These are phyloP conservation scores for Blastobotrys illinoisensis DNA, from an alignment of 1,139 yeast genomes.

Conservation along the genomic window DNA sequence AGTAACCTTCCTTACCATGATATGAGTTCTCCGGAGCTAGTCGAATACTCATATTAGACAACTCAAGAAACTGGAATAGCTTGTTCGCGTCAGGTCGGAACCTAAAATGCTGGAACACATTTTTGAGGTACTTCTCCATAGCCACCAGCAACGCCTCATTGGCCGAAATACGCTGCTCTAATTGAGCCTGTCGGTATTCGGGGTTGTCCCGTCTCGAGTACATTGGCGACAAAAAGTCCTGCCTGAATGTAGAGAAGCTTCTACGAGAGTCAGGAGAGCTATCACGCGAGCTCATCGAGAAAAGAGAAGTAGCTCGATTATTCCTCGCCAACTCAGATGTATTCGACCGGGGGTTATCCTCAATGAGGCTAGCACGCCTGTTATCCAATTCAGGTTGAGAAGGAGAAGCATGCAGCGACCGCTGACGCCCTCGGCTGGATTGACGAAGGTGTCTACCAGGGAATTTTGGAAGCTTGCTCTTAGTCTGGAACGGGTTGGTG, in stretches of 20 bases:
- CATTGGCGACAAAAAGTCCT: constrained; percentile 10
- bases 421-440: constrained; percentile 1
- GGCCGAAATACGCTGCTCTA: neutral
- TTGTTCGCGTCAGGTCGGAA: constrained; percentile 78
- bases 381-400: constrained; percentile 3
- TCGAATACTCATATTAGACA: constrained; percentile 81
- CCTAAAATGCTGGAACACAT: constrained; percentile 52
- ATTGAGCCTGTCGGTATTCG: constrained; percentile 6
- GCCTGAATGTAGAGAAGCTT: constrained; percentile 8
- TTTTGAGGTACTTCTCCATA: constrained; percentile 46
- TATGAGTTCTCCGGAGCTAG: constrained; percentile 77
- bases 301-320: constrained; percentile 10
- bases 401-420: neutral
- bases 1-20: constrained; percentile 84
- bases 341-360: neutral
- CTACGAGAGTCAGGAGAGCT: constrained; percentile 6
- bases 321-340: neutral
- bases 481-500: constrained; percentile 19
- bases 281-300: constrained; percentile 10
- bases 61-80: constrained; percentile 78
- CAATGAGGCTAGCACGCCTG: neutral
- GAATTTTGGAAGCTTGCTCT: constrained; percentile 28
- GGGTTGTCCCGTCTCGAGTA: constrained; percentile 8
- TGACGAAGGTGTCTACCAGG: constrained; percentile 22
- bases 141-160: constrained; percentile 7